A percentile compares a stretch with the other conserved stretches of the same genome.
These are phyloP conservation scores for Cucurbitaria berberidis DNA, from an alignment of 2,329 filamentous ascomycete species.

Conservation along the genomic window DNA sequence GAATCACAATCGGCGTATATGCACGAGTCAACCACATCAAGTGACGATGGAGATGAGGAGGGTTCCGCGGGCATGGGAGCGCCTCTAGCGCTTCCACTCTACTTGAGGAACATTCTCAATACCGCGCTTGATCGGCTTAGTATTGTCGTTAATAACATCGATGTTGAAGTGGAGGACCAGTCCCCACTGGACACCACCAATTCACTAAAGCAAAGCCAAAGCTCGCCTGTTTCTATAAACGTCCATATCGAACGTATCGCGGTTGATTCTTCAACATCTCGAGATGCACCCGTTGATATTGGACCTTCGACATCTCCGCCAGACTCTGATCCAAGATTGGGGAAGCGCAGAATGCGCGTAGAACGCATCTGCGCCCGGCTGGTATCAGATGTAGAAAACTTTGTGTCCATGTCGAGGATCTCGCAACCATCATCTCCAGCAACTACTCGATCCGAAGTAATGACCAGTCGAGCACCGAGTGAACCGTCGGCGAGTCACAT, in stretches of 20 bases:
- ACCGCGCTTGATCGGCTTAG: conserved; percentile 75
- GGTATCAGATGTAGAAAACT: conserved; percentile 71
- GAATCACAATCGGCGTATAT: conserved; percentile 67
- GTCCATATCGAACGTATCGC: conserved; percentile 69
- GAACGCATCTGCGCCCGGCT: conserved; percentile 68
- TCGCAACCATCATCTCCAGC: conserved; percentile 66
- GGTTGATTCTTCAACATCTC: conserved; percentile 65
- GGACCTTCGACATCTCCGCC: conserved; percentile 13
- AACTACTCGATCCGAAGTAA: conserved; percentile 54
- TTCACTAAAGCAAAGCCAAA: conserved; percentile 55
- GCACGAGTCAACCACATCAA: conserved; percentile 64
- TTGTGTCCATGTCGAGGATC: conserved; percentile 65
- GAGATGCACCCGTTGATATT: conserved; percentile 32
- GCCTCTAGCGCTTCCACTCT: conserved; percentile 70
- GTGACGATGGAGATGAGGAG: conserved; percentile 70
- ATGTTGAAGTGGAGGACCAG: conserved; percentile 67
- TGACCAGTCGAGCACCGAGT: conserved; percentile 26
- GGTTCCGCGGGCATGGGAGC: conserved; percentile 71
- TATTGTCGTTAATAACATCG: conserved; percentile 69
- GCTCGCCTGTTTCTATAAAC: conserved; percentile 66
- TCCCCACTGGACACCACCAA: conserved; percentile 58
- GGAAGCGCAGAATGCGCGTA: conserved; percentile 70
- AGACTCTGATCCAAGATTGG: conserved; percentile 57
- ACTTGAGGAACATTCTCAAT: conserved; percentile 74
- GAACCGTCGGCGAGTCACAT: conserved; percentile 24